These are phyloP conservation scores for Candida namnaoensis DNA, from an alignment of 805 yeast species.

Conservation along the genomic window DNA sequence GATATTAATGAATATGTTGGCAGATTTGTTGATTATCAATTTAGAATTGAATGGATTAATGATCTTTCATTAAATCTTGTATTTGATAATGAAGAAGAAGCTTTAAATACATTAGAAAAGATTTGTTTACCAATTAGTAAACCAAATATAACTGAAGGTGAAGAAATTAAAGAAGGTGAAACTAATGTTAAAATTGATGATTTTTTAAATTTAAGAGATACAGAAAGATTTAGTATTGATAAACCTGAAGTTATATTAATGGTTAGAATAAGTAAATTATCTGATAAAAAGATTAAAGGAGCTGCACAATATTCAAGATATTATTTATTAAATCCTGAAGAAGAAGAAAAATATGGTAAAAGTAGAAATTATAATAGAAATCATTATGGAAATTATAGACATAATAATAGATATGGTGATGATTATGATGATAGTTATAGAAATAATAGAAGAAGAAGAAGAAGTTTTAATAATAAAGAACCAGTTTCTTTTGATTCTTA, in stretches of 20 bases:
- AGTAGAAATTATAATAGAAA: slow-evolving; percentile 1
- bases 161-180: too few relatives aligned
- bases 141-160: too few relatives aligned
- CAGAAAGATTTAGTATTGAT: slow-evolving; percentile 2
- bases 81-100: slow-evolving; percentile 13
- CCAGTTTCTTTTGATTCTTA: too few relatives aligned
- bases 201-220: slow-evolving; percentile 4
- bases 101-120: slow-evolving; percentile 5
- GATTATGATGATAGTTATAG: slow-evolving; percentile 15
- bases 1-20: slow-evolving; percentile 12
- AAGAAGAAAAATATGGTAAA: slow-evolving; percentile 2
- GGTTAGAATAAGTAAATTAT: slow-evolving; percentile 10
- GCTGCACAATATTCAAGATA: slow-evolving; percentile 18
- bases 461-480: too few relatives aligned
- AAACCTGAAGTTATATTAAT: slow-evolving; percentile 9
- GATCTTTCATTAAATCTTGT: slow-evolving; percentile 15
- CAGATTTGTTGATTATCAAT: slow-evolving; percentile 6
- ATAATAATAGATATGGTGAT: neutral
- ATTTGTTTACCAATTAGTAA: slow-evolving; percentile 3
- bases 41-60: slow-evolving; percentile 19
- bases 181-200: neutral
- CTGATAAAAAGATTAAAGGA: slow-evolving; percentile 17
- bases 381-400: slow-evolving; percentile 1
- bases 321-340: slow-evolving; percentile 16
- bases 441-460: slow-evolving; percentile 6